These are phyloP conservation scores for Cardiospermum halicacabum DNA, from an alignment of 345 rosid species.

Conservation along the genomic window DNA sequence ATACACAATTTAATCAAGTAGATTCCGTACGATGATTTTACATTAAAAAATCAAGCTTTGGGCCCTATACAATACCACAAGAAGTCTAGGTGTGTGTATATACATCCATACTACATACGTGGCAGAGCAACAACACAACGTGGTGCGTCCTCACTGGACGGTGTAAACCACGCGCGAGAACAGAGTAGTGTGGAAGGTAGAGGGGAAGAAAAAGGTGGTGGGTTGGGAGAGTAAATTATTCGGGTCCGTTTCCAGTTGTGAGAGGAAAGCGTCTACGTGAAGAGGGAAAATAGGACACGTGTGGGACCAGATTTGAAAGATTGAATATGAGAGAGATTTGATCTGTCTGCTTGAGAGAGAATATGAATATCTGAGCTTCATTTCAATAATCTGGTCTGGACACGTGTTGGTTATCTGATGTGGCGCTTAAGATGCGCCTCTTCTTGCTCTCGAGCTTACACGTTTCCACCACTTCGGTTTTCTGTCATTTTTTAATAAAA, in stretches of 20 bases:
- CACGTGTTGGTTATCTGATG: slow-evolving; percentile 17
- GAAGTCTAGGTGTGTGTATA: too few relatives aligned
- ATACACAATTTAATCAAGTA: too few relatives aligned
- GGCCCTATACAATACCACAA: too few relatives aligned
- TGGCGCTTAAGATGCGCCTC: slow-evolving; percentile 25
- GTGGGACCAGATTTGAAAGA: slow-evolving; percentile 22
- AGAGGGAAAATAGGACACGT: slow-evolving; percentile 28
- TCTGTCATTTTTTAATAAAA: neutral
- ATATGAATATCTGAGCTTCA: slow-evolving; percentile 28
- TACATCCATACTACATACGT: too few relatives aligned
- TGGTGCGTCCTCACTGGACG: neutral
- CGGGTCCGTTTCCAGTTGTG: slow-evolving; percentile 15
- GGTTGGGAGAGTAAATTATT: neutral
- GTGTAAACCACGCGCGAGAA: slow-evolving; percentile 10
- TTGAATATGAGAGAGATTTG: too few relatives aligned
- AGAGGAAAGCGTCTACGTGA: slow-evolving; percentile 22
- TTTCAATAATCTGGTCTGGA: too few relatives aligned
- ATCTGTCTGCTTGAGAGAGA: too few relatives aligned
- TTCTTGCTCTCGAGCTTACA: slow-evolving; percentile 6
- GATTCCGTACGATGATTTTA: too few relatives aligned
- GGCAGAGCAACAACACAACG: neutral
- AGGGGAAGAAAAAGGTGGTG: neutral
- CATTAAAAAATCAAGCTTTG: too few relatives aligned
- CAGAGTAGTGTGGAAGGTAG: neutral
- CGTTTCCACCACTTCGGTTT: slow-evolving; percentile 18